A percentile compares a stretch with the other conserved stretches of the same genome.
These are phyloP conservation scores for Eucalyptus pauciflora DNA, from an alignment of 345 rosid species.

Conservation along the genomic window DNA sequence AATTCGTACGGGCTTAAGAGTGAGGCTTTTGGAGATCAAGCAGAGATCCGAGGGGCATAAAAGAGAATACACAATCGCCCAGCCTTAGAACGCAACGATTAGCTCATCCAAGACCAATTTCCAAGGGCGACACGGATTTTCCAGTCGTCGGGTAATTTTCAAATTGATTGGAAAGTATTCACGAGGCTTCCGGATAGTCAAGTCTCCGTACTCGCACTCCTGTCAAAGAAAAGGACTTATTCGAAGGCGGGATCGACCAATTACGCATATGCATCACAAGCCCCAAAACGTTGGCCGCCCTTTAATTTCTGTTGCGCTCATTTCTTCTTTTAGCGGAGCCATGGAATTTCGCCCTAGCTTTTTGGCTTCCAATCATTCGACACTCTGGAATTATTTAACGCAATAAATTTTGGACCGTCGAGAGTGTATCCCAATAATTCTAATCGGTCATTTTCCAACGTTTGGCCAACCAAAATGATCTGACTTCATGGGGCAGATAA, in stretches of 20 bases:
- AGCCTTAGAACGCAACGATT: not conserved
- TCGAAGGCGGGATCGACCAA: not conserved
- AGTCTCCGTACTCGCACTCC: accelerated
- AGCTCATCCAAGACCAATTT: not conserved
- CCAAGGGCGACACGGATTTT: accelerated
- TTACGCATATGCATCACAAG: not conserved
- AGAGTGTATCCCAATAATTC: accelerated
- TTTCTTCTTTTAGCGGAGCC: not conserved
- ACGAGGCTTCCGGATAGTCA: accelerated
- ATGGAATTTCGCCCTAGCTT: not conserved
- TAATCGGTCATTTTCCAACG: not conserved
- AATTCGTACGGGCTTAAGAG: not conserved
- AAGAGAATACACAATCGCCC: not conserved
- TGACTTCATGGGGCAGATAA: not conserved
- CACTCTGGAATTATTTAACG: accelerated
- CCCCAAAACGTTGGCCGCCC: not conserved
- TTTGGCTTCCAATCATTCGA: not conserved
- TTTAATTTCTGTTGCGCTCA: not conserved
- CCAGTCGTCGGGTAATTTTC: accelerated
- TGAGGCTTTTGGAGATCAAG: accelerated
- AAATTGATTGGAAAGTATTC: not conserved
- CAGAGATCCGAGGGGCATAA: accelerated
- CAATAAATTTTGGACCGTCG: not conserved
- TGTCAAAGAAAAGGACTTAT: accelerated
- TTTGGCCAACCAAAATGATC: not conserved